Evolutionary conservation across 2,329 filamentous ascomycete species (phyloP), one percentile per base, ranked within the genome.

Genomic region (Cucurbitaria berberidis): DNA sequence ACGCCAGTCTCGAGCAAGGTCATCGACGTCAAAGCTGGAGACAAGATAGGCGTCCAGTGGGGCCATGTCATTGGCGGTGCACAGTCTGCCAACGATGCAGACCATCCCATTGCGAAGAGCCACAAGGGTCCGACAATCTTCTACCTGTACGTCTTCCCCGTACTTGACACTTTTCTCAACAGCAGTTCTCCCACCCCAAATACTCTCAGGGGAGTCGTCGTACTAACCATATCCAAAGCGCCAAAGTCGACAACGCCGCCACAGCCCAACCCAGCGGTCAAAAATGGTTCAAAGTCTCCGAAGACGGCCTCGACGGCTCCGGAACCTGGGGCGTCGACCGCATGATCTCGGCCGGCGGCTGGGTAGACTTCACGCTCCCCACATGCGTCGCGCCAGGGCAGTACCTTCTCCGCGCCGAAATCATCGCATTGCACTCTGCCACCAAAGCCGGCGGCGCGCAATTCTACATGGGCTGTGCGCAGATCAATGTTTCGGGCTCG

Each of bases 21-120:
- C 45, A 79, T 84, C 57, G 72, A 75, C 36, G 78, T 84, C 45
- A 76, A 78, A 15, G 75, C 79, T 2, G 82, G 82, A 11, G 82
- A 83, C 64, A 75, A 77, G 59, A 72, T 84, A 40, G 82, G 82
- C 7, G 76, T 81, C 1, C 79, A 75, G 67, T 84, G 79, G 76
- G 80, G 81, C 36, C 82, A 84, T 62, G 74, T 84, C 45, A 79
- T 84, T 49, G 82, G 82, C 47, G 82, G 82, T 42, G 74, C 78
- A 7, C 81, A 84, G 67, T 77, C 74, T 59, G 47, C 80, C 39
- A 76, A 76, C 57, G 69, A 72, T 18, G 58, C 73, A 2, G 80
- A 82, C 53, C 72, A 83, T 52, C 80, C 80, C 7, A 81, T 81
- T 55, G 80, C 80, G 8, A 69, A 74, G 44, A 77, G 72, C 27